Evolutionary conservation across 306 rosid genomes (phyloP), one percentile per base, ranked within the genome.

Genomic region (Cicer yamashitae): DNA sequence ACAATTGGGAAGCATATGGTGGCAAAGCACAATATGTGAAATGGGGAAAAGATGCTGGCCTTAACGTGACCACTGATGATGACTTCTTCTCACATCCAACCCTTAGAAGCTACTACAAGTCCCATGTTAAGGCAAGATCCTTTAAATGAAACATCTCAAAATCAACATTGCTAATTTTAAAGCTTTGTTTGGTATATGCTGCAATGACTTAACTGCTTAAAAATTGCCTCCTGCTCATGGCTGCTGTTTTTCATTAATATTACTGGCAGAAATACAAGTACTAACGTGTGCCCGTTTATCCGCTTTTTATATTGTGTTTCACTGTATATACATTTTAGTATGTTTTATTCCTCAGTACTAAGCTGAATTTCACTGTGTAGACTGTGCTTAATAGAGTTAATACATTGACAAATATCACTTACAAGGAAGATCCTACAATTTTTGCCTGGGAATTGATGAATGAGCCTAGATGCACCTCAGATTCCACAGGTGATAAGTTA

Each of bases 1-100:
- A 94, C 85, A 94, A 94, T 82, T 94, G 99, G 99, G 99, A 92
- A 64, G 96, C 99, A 56, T 94, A 84, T 75, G 99, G 99, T 7
- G 99, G 99, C 52, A 94, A 94, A 82, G 53, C 96, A 76, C 99
- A 94, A 39, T 94, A 94, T 71, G 92, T 92, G 61, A 92, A 90
- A 75, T 94, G 99, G 97, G 99, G 97, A 34, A 89, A 88, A 73
- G 91, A 82, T 22, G 93, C 89, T 66, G 99, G 97, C 76, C 89
- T 94, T 46, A 89, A 90, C 78, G 68, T 94, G 70, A 87, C 96
- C 8, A 82, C 88, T 2, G 97, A 88, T 18, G 97, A 94, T 73
- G 97, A 94, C 43, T 94, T 94, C 82, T 94, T 91, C 86, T 73
- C 98, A 60, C 84, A 94, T 83, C 84, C 91, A 63, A 90, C 93